Conservation (phyloP, 257 asterid genomes). For the Dorcoceras hygrometricum region DNA sequence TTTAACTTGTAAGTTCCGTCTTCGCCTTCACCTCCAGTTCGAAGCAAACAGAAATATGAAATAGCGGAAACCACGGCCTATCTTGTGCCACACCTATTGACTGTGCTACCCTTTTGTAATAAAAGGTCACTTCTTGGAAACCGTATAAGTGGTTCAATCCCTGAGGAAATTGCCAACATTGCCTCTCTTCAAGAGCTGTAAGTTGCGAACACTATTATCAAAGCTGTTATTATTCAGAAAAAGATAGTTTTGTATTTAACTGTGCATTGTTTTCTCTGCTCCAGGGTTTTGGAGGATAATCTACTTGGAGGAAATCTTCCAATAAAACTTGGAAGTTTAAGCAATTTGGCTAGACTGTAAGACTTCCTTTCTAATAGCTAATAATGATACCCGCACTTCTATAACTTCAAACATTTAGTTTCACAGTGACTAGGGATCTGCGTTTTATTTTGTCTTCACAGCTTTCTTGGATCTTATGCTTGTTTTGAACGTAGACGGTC, state of each 20-base stretch:
- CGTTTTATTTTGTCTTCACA: neutral
- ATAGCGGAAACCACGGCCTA: neutral
- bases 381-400: neutral
- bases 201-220: constrained; percentile 33
- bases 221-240: too few species aligned
- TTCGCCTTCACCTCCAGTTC: neutral
- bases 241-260: constrained; percentile 23
- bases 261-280: constrained; percentile 24
- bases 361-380: constrained; percentile 27
- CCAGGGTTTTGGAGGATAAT: constrained; percentile 76
- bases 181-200: constrained; percentile 63
- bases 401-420: neutral
- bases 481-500: constrained; percentile 10
- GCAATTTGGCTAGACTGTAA: constrained; percentile 65
- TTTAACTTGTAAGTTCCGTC: constrained; percentile 46
- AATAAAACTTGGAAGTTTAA: constrained; percentile 58
- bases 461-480: neutral
- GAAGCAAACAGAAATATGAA: neutral
- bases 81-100: neutral
- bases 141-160: constrained; percentile 67
- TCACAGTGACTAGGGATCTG: constrained; percentile 4
- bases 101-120: constrained; percentile 11
- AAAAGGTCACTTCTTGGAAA: constrained; percentile 73
- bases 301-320: constrained; percentile 80
- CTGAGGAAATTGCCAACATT: constrained; percentile 71